phyloP scores from a whole-genome alignment of 192 early-diverging fungal species.

The Umbelopsis ramanniana region DNA sequence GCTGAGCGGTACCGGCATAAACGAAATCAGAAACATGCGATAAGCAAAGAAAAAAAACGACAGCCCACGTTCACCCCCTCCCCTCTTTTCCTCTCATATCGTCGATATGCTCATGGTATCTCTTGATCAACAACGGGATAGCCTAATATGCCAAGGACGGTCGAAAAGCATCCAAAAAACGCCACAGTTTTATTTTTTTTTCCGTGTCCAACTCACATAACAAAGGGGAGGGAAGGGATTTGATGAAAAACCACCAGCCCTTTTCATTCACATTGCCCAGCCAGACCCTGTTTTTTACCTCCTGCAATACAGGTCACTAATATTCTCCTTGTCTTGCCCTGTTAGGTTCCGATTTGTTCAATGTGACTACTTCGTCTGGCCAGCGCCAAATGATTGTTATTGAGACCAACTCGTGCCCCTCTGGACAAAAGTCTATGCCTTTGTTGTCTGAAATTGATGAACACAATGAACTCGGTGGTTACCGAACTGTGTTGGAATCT shows the following conservation, averaged over 20 bases:
- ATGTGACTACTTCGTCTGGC: conserved; percentile 81
- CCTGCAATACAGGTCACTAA: background rate
- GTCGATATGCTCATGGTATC: too few relatives aligned
- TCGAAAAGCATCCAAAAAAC: conserved; percentile 10
- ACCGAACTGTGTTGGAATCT: conserved; percentile 77
- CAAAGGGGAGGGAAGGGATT: too few relatives aligned
- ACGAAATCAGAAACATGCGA: too few relatives aligned
- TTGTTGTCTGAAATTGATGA: conserved; percentile 78
- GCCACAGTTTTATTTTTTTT: conserved; percentile 1
- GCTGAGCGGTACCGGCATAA: background rate
- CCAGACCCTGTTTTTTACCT: background rate
- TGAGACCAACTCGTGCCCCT: conserved; percentile 91
- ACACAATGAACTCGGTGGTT: conserved; percentile 74
- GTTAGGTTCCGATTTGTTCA: conserved; percentile 84
- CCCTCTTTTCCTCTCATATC: too few relatives aligned
- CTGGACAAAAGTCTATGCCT: conserved; percentile 92
- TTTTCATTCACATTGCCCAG: too few relatives aligned
- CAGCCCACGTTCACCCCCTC: too few relatives aligned
- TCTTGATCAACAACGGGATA: conserved; percentile 13
- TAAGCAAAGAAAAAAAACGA: too few relatives aligned
- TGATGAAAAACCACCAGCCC: too few relatives aligned
- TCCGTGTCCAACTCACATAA: background rate
- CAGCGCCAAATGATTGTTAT: conserved; percentile 93
- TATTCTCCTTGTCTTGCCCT: conserved; percentile 11
- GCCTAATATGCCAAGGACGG: background rate